Evolutionary conservation across 192 early-diverging fungal genomes (phyloP), one percentile per base, ranked within the genome.

Genomic region (Backusella parvicylindrica): DNA sequence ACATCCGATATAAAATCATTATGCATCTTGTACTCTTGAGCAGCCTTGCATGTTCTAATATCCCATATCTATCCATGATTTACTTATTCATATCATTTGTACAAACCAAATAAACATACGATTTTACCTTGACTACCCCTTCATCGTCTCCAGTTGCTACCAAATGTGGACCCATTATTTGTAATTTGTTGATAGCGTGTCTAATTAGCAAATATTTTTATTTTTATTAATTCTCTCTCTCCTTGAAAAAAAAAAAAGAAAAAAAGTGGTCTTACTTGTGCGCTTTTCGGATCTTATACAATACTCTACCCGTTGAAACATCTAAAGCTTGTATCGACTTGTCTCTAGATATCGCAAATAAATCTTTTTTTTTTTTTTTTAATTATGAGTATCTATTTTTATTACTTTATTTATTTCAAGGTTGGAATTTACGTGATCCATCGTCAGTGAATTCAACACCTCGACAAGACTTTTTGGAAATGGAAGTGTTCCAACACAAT

Each of bases 1-100:
- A 98, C 89, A 70, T 96, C 95, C 0, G 96, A 92, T 49, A 99
- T 95, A 77, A 94, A 98, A 83, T 99, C 98, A 7, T 87, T 87
- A 76, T 99, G 94, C 56, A 94, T 95, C 16, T 84, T 84, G 78
- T 94, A 97, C 33, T 91, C 84, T 81, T 90, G 88, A 16, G 90
- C 88, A 28, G 88, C 85, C 72, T 92, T 94, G 60, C 89, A 85
- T 74, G 87, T 83, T 66, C 96, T 87, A 41, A 88, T 84, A 79
- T 99, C 98, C 98, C 98, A 99, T 75, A 99, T 84, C 89, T 92
- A 64, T 7, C 11, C 75, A 31, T 72, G 16, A 37, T 71, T 72
- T 35, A 31, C 0, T 15, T 65, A 23, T 35, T 28, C 18, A 12
- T 31, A n/a, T 43, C 50, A 21, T 70, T 36, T 70, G 49, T 70